phyloP scores from a whole-genome alignment of 768 basidiomycete genomes.

The Rhodosporidiobolus odoratus region DNA sequence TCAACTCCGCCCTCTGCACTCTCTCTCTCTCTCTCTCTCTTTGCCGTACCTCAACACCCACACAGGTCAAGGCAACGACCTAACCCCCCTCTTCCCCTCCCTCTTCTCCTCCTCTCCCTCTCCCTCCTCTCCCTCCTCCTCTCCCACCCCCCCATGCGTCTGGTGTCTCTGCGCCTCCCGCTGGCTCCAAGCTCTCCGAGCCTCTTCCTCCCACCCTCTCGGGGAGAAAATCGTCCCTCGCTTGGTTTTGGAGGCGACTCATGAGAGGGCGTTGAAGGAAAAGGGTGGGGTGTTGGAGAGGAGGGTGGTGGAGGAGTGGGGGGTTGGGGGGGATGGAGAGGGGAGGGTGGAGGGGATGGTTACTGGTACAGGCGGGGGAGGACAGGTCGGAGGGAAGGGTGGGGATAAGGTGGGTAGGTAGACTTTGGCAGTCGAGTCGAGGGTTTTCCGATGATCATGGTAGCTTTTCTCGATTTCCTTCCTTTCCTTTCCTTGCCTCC shows the following conservation, averaged over 20 bases:
- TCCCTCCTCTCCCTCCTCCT: background rate
- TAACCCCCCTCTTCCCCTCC: constrained; percentile 14
- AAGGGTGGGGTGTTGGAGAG: constrained; percentile 5
- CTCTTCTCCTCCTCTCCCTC: background rate
- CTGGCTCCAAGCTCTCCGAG: constrained; percentile 23
- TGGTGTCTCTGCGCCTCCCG: constrained; percentile 33
- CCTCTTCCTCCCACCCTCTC: constrained; percentile 5
- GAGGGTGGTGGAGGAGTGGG: constrained; percentile 6
- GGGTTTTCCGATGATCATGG: too few species aligned
- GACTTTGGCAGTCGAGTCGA: too few species aligned
- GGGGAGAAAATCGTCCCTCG: constrained; percentile 32
- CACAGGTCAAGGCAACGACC: constrained; percentile 7
- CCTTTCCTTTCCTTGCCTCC: too few species aligned
- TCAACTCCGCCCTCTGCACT: background rate
- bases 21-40: background rate
- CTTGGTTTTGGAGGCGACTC: constrained; percentile 35
- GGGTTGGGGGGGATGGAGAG: constrained; percentile 2
- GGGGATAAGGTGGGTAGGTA: background rate
- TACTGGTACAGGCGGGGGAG: background rate
- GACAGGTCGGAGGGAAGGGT: background rate
- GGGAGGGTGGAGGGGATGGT: background rate
- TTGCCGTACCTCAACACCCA: background rate
- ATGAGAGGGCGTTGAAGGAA: constrained; percentile 19
- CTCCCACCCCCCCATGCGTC: background rate
- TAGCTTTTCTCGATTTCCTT: too few species aligned